phyloP scores from a whole-genome alignment of 2,329 filamentous ascomycete species.

The Cladophialophora yegresii region DNA sequence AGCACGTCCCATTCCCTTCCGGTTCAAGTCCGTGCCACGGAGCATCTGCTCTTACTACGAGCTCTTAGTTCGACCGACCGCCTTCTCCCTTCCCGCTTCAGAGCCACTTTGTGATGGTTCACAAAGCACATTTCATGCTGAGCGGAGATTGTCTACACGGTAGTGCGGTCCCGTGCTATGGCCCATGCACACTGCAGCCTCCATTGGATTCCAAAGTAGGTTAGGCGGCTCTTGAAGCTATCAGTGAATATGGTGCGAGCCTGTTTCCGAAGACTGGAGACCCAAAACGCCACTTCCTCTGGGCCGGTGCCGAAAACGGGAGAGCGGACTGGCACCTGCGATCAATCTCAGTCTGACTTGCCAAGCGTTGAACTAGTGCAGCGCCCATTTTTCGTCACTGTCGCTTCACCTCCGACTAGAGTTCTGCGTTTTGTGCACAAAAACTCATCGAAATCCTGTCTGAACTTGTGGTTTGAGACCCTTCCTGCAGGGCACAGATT shows the following conservation, averaged over 20 bases:
- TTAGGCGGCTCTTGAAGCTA: not conserved
- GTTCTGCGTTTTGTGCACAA: not conserved
- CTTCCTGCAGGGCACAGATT: slow-evolving; percentile 6
- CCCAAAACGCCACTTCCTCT: not conserved
- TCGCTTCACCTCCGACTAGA: not conserved
- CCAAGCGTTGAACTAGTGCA: not conserved
- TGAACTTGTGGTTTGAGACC: not conserved
- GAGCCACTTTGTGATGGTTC: not conserved
- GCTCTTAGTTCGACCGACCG: no score
- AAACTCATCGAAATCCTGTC: not conserved
- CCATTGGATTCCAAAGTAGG: not conserved
- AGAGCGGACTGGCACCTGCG: not conserved
- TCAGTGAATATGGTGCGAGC: not conserved
- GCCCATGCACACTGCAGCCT: not conserved
- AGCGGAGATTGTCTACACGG: not conserved
- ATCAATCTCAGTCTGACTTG: not conserved
- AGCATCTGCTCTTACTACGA: not conserved
- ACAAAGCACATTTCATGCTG: not conserved
- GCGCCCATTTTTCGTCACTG: not conserved
- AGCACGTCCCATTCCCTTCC: not conserved
- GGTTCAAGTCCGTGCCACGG: not conserved
- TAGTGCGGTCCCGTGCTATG: not conserved
- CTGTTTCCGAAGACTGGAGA: not conserved
- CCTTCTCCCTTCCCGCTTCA: no score
- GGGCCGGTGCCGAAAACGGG: not conserved